Conservation (phyloP, 768 basidiomycete species). For the Obba rivulosa region DNA sequence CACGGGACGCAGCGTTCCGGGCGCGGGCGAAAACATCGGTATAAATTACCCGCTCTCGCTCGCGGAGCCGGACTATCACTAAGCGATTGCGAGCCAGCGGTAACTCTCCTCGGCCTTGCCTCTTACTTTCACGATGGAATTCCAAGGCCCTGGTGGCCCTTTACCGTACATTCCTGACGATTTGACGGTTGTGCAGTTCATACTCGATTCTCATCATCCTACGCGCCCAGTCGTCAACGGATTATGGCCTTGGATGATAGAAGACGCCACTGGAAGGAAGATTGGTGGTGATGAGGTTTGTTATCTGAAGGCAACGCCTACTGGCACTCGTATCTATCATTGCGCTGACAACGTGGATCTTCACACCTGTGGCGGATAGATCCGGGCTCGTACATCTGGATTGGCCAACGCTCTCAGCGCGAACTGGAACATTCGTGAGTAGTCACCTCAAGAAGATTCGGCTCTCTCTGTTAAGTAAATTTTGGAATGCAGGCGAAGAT, state of each 20-base stretch:
- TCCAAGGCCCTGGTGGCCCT: slow-evolving; percentile 17
- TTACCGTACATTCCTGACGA: slow-evolving; percentile 42
- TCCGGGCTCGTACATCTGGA: slow-evolving; percentile 31
- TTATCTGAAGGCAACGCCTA: not conserved
- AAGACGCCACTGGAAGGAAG: slow-evolving; percentile 33
- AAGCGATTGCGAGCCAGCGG: slow-evolving; percentile 12
- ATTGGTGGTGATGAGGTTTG: slow-evolving; percentile 33
- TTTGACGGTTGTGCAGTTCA: slow-evolving; percentile 49
- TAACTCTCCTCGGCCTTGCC: slow-evolving; percentile 27
- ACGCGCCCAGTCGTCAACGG: slow-evolving; percentile 30
- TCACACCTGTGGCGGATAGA: slow-evolving; percentile 16
- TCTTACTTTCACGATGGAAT: slow-evolving; percentile 26
- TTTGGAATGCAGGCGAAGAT: slow-evolving; percentile 26
- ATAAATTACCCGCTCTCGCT: slow-evolving; percentile 11
- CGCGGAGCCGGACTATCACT: slow-evolving; percentile 33
- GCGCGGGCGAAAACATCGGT: too few relatives aligned
- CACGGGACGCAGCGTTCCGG: too few relatives aligned
- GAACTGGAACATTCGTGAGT: slow-evolving; percentile 30
- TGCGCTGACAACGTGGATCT: not conserved
- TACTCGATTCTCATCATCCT: slow-evolving; percentile 41
- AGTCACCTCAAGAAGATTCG: not conserved
- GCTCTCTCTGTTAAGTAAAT: slow-evolving; percentile 1
- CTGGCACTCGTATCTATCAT: not conserved
- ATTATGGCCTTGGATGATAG: slow-evolving; percentile 34
- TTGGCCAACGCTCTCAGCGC: slow-evolving; percentile 33